These are phyloP conservation scores for Sporisorium iseilematis-ciliati DNA, from an alignment of 1,284 basidiomycete species.

Conservation along the genomic window DNA sequence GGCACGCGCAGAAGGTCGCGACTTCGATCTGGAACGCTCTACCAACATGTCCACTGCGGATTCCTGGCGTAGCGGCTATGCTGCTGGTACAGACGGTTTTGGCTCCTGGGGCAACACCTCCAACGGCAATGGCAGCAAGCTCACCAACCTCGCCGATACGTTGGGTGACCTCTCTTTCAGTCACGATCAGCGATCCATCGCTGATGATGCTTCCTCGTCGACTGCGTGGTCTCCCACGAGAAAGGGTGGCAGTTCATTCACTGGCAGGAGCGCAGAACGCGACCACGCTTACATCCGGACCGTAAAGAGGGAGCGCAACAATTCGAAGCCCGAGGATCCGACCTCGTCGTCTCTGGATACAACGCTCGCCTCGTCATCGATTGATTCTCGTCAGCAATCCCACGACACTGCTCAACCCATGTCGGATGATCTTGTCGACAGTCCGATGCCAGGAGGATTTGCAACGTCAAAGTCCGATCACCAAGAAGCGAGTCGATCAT, in stretches of 20 bases:
- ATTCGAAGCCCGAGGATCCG: slow-evolving; percentile 15
- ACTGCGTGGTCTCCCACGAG: slow-evolving; percentile 15
- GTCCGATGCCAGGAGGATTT: slow-evolving; percentile 37
- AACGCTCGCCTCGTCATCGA: background rate
- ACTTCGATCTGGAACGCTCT: slow-evolving; percentile 35
- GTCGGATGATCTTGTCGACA: background rate
- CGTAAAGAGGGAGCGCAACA: slow-evolving; percentile 36
- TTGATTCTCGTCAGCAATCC: background rate
- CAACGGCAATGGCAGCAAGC: slow-evolving; percentile 15
- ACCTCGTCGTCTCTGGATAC: slow-evolving; percentile 5
- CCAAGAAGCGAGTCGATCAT: background rate
- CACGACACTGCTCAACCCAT: background rate
- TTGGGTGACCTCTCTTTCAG: slow-evolving; percentile 39
- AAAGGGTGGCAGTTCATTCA: slow-evolving; percentile 45
- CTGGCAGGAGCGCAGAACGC: slow-evolving; percentile 48
- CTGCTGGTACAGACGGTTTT: slow-evolving; percentile 59
- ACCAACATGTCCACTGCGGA: slow-evolving; percentile 15
- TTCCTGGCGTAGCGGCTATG: slow-evolving; percentile 36
- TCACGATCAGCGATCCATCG: slow-evolving; percentile 6
- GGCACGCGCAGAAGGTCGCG: slow-evolving; percentile 42
- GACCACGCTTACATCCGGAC: slow-evolving; percentile 56
- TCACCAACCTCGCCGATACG: slow-evolving; percentile 38
- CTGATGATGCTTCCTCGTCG: slow-evolving; percentile 8
- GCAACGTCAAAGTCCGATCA: slow-evolving; percentile 1
- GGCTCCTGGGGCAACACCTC: slow-evolving; percentile 48